Base-by-base conservation (phyloP, 306 rosid species). In the Ormosia semicastrata region DNA sequence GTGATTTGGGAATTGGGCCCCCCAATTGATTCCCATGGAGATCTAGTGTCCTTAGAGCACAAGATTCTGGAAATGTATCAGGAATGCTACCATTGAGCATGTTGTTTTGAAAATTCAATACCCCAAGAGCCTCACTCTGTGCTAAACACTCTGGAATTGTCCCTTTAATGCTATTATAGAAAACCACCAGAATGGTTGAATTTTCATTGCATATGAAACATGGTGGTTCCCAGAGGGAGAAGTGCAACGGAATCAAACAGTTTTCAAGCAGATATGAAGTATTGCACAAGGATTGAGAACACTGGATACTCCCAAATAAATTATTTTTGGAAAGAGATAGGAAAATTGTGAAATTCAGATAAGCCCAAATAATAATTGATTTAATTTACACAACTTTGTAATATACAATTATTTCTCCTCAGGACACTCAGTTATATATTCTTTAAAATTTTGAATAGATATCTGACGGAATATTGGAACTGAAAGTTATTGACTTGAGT, bases 231-330 rank as follows among this genome's bases (percentile, higher is more conserved):
- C n/a, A n/a, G n/a, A n/a, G n/a, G n/a, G n/a, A n/a, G n/a, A n/a
- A n/a, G n/a, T n/a, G n/a, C n/a, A n/a, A n/a, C n/a, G n/a, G n/a
- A n/a, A n/a, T n/a, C n/a, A n/a, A n/a, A n/a, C n/a, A n/a, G n/a
- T n/a, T n/a, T n/a, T n/a, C n/a, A n/a, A n/a, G 8, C 18, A 87
- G 75, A 62, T 0, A 0, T 37, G 65, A n/a, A 8, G 52, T 66
- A n/a, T 66, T 78, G 84, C 91, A 87, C 2, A 89, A 0, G 33
- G 85, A 85, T 33, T 0, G 3, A 33, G 91, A n/a, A n/a, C n/a
- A n/a, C n/a, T n/a, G 91, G 7, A 89, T 78, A 6, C 18, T 12
- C 18, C 43, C 79, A 6, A 10, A 18, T 59, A 86, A 57, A 32
- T 1, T 8, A 37, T 86, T 86, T 1, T 52, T 14, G 3, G 84